Evolutionary conservation across 192 early-diverging fungal species (phyloP).

Genomic region (Chytriomyces confervae): DNA sequence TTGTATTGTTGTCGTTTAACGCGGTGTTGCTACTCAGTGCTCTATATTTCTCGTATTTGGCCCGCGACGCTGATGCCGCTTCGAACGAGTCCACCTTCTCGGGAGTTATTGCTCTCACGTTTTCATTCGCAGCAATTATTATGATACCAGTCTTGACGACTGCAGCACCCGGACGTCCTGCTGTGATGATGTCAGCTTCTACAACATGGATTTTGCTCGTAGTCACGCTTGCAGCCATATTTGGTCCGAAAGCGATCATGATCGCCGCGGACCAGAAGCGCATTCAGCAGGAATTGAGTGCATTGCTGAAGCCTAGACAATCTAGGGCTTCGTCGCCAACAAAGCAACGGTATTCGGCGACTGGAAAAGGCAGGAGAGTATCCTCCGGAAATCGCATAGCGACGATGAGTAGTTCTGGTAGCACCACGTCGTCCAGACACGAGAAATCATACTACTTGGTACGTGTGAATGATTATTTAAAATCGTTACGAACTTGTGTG

Average conservation of each 20-base stretch:
- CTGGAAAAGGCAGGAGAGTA: not conserved
- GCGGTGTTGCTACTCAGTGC: not conserved
- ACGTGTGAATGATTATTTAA: too few relatives aligned
- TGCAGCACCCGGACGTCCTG: not conserved
- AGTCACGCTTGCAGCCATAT: not conserved
- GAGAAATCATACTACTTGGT: too few relatives aligned
- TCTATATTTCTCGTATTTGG: not conserved
- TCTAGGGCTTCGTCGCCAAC: not conserved
- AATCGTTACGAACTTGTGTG: too few relatives aligned
- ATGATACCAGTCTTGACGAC: slow-evolving; percentile 5
- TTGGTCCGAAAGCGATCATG: not conserved
- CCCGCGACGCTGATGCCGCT: not conserved
- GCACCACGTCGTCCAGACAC: too few relatives aligned
- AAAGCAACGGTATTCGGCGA: not conserved
- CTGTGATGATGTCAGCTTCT: not conserved
- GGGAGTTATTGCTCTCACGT: not conserved
- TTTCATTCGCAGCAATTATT: not conserved
- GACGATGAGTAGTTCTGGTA: too few relatives aligned
- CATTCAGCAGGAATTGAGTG: not conserved
- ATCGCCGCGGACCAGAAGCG: not conserved
- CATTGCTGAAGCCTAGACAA: not conserved
- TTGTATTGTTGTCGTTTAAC: not conserved
- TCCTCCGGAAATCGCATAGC: not conserved
- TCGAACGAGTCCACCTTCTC: slow-evolving; percentile 10
- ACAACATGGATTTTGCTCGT: not conserved